A percentile compares a stretch with the other conserved stretches of the same genome.
These are phyloP conservation scores for Cenococcum geophilum DNA, from an alignment of 495 filamentous ascomycete genomes.

Conservation along the genomic window DNA sequence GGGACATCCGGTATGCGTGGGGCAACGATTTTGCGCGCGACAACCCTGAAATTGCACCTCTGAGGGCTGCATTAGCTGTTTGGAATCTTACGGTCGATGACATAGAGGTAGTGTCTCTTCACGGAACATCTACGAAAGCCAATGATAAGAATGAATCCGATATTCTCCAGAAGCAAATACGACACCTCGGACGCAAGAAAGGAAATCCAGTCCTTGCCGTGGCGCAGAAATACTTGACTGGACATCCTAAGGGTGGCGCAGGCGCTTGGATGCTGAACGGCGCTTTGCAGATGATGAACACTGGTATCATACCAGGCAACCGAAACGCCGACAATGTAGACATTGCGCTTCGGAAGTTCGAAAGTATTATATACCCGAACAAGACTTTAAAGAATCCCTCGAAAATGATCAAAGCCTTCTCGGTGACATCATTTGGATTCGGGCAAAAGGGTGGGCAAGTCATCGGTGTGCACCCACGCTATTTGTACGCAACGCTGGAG, in stretches of 20 bases:
- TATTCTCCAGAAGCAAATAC: constrained; percentile 23
- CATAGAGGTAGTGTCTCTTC: constrained; percentile 28
- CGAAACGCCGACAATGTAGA: constrained; percentile 33
- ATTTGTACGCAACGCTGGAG: constrained; percentile 24
- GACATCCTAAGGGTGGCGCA: constrained; percentile 33
- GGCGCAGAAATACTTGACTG: constrained; percentile 30
- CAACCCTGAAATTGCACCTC: constrained; percentile 22
- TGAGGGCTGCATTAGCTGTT: constrained; percentile 26
- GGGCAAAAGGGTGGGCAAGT: constrained; percentile 31
- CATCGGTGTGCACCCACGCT: constrained; percentile 26
- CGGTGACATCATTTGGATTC: constrained; percentile 33
- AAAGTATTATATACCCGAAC: constrained; percentile 18
- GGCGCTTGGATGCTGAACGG: constrained; percentile 35
- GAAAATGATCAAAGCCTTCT: constrained; percentile 21
- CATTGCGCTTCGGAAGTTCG: constrained; percentile 11
- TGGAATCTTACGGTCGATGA: constrained; percentile 31
- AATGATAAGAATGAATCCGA: constrained; percentile 32
- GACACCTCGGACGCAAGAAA: constrained; percentile 18
- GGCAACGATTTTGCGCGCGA: constrained; percentile 22
- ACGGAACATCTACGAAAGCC: constrained; percentile 31
- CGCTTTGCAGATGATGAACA: constrained; percentile 25
- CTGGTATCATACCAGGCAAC: constrained; percentile 30
- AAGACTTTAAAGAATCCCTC: constrained; percentile 8
- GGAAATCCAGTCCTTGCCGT: constrained; percentile 24
- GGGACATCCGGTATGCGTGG: constrained; percentile 34